Percentiles rank a stretch among this genome's conserved stretches.
These are phyloP conservation scores for Pterocarpus macrocarpus DNA, from an alignment of 306 rosid genomes.

Conservation along the genomic window DNA sequence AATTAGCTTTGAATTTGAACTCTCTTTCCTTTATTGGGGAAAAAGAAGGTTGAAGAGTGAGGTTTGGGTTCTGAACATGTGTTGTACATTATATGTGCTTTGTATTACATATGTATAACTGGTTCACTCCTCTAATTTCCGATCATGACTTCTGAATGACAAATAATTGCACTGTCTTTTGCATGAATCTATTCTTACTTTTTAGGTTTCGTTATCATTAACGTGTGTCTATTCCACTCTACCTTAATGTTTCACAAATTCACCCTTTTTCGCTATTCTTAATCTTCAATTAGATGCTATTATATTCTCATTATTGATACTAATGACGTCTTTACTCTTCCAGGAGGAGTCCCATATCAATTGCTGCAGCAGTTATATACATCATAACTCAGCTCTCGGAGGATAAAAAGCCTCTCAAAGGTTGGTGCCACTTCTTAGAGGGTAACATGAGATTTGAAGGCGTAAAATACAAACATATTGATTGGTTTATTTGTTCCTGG, in stretches of 20 bases:
- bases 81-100: neutral
- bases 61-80: conserved; percentile 7
- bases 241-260: conserved; percentile 22
- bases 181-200: neutral
- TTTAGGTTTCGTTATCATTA: neutral
- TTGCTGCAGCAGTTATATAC: conserved; percentile 96
- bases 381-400: conserved; percentile 94
- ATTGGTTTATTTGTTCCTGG: conserved; percentile 12
- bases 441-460: conserved; percentile 23
- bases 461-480: neutral
- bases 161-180: conserved; percentile 20
- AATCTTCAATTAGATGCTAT: conserved; percentile 9
- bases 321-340: conserved; percentile 36
- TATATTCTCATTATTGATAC: conserved; percentile 17
- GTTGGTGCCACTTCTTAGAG: conserved; percentile 50
- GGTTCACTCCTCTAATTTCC: conserved; percentile 3
- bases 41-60: neutral
- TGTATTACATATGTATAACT: neutral
- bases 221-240: neutral
- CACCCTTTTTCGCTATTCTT: neutral
- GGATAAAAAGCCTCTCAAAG: conserved; percentile 92
- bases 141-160: conserved; percentile 11
- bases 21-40: neutral
- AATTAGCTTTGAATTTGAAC: conserved; percentile 3
- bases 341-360: conserved; percentile 99